A percentile compares a stretch with the other conserved stretches of the same genome.
Evolutionary conservation across 2,329 filamentous ascomycete species (phyloP).

Genomic region (Beauveria australis): DNA sequence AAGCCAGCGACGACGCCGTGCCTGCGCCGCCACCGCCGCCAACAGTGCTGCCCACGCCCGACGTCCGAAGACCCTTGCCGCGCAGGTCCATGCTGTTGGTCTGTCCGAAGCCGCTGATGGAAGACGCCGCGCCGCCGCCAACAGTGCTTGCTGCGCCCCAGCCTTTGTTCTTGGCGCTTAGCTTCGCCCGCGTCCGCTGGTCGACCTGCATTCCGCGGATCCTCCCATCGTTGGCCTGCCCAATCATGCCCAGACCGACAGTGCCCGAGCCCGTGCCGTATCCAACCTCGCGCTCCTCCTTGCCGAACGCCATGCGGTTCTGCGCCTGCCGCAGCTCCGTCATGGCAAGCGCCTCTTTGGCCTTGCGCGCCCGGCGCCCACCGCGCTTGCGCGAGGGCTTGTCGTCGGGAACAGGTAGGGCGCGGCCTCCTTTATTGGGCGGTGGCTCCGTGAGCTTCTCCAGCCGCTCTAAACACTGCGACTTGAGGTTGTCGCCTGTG

Average conservation of each 20-base stretch:
- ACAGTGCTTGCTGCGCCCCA: conserved; percentile 71
- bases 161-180: conserved; percentile 90
- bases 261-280: conserved; percentile 83
- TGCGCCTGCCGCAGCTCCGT: conserved; percentile 93
- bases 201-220: conserved; percentile 86
- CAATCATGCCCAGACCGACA: conserved; percentile 90
- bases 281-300: conserved; percentile 88
- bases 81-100: conserved; percentile 59
- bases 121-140: conserved; percentile 66
- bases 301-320: conserved; percentile 91
- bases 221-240: conserved; percentile 76
- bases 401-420: conserved; percentile 87
- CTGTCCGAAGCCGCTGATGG: conserved; percentile 69
- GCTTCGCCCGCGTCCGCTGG: conserved; percentile 83
- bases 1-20: conserved; percentile 80
- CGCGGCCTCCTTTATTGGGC: conserved; percentile 78
- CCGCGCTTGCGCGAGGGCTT: conserved; percentile 91
- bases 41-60: conserved; percentile 68
- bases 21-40: conserved; percentile 43
- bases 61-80: conserved; percentile 69
- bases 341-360: conserved; percentile 95
- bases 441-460: conserved; percentile 91
- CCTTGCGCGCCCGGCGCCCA: conserved; percentile 80
- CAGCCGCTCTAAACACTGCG: conserved; percentile 74
- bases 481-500: conserved; percentile 72